Conservation (phyloP, 768 basidiomycete species). For the Pleurotus platypus region DNA sequence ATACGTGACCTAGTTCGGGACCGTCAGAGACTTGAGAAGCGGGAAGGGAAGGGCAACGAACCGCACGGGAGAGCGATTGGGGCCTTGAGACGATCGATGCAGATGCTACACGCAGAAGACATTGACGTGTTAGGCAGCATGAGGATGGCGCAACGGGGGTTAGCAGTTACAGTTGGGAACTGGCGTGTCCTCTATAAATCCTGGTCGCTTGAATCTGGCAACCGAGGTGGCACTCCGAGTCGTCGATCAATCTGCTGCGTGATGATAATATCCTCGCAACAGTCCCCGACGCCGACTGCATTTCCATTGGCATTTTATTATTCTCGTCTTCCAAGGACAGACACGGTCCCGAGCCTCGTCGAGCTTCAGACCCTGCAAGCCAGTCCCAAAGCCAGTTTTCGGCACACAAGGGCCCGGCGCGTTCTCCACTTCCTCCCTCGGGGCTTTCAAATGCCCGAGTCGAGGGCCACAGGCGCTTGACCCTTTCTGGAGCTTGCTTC, state of each 20-base stretch:
- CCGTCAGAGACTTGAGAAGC: not conserved
- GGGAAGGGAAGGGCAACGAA: constrained; percentile 24
- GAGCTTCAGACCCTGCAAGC: no score
- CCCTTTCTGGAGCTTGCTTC: not conserved
- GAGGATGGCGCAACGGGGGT: not conserved
- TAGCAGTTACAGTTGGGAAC: not conserved
- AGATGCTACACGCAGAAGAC: constrained; percentile 51
- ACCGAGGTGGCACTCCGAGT: not conserved
- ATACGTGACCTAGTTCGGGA: constrained; percentile 52
- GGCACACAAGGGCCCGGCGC: no score
- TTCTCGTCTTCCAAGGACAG: no score
- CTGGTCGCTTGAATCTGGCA: constrained; percentile 4
- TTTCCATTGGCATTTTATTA: no score
- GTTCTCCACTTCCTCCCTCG: not conserved
- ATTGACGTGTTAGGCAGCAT: constrained; percentile 1
- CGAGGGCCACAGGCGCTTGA: not conserved
- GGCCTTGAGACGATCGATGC: constrained; percentile 47
- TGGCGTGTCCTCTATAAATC: not conserved
- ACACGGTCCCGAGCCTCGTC: no score
- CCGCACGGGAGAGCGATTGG: constrained; percentile 67
- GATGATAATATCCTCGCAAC: no score
- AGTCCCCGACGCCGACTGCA: no score
- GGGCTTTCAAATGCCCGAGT: not conserved
- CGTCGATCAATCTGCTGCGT: no score
- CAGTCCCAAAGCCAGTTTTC: no score